A percentile compares a stretch with the other conserved stretches of the same genome.
Evolutionary conservation across 1,139 yeast genomes (phyloP).

Genomic region (Candida gigantensis): DNA sequence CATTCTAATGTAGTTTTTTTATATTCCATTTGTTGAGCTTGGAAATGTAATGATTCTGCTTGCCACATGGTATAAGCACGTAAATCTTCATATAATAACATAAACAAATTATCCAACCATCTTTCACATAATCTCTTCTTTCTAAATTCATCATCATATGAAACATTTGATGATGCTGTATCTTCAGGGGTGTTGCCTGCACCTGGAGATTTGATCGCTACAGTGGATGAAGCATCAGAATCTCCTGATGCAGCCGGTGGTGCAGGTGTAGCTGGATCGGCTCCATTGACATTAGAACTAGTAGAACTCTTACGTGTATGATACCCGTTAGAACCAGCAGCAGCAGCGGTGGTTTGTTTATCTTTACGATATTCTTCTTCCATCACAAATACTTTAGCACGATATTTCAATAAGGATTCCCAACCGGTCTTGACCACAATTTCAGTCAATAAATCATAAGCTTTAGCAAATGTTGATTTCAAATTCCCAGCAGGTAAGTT

Average conservation of each 20-base stretch:
- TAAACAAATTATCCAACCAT: constrained; percentile 88
- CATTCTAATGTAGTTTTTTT: constrained; percentile 87
- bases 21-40: constrained; percentile 70
- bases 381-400: constrained; percentile 92
- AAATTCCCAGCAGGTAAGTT: constrained; percentile 76
- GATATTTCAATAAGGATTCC: constrained; percentile 77
- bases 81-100: constrained; percentile 85
- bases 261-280: constrained; percentile 3
- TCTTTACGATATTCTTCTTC: constrained; percentile 80
- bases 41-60: constrained; percentile 68
- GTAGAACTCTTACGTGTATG: constrained; percentile 19
- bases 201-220: constrained; percentile 41
- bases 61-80: constrained; percentile 89
- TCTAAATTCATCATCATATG: constrained; percentile 50
- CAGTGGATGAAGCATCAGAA: constrained; percentile 36
- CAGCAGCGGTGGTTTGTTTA: constrained; percentile 22
- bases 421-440: constrained; percentile 78
- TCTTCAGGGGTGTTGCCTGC: constrained; percentile 17
- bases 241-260: constrained; percentile 3
- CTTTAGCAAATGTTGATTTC: constrained; percentile 75
- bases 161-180: constrained; percentile 21
- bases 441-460: constrained; percentile 77
- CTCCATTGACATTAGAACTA: constrained; percentile 17
- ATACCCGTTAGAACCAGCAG: constrained; percentile 17
- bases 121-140: constrained; percentile 87